Percentiles rank a stretch among this genome's conserved stretches.
phyloP scores from a whole-genome alignment of 2,329 filamentous ascomycete species.

The Sphaerulina musiva region DNA sequence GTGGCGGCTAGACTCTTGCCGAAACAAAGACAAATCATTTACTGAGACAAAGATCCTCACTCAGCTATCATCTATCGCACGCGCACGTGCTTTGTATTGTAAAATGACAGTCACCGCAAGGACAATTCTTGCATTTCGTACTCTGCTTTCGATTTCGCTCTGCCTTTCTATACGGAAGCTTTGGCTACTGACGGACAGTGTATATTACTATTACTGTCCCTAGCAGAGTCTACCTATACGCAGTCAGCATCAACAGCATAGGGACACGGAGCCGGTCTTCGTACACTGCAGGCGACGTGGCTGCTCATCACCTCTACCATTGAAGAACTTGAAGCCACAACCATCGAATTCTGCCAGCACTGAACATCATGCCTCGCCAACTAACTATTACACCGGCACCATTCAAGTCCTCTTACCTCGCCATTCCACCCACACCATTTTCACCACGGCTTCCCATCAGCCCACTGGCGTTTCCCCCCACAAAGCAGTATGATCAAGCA shows the following conservation, averaged over 20 bases:
- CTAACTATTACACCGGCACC: constrained; percentile 36
- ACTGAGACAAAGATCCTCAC: constrained; percentile 14
- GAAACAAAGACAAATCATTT: constrained; percentile 15
- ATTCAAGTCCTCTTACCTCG: constrained; percentile 40
- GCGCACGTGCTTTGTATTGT: constrained; percentile 17
- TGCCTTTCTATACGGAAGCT: neutral
- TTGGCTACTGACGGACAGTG: constrained; percentile 15
- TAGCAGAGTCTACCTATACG: neutral
- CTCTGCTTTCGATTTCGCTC: neutral
- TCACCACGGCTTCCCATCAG: constrained; percentile 28
- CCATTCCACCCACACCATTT: constrained; percentile 42
- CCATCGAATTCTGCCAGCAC: neutral
- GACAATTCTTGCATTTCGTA: neutral
- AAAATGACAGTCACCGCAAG: constrained; percentile 12
- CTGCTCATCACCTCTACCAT: neutral
- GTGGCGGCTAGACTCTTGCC: constrained; percentile 15
- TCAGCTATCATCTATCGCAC: constrained; percentile 2
- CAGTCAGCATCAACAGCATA: neutral
- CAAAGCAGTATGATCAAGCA: neutral
- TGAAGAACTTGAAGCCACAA: neutral
- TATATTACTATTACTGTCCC: constrained; percentile 11
- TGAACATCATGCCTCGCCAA: constrained; percentile 25
- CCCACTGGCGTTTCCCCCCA: constrained; percentile 12
- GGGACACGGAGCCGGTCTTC: constrained; percentile 25
- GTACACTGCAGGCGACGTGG: constrained; percentile 3